Evolutionary conservation across 192 early-diverging fungal genomes (phyloP).

Genomic region (Hyaloraphidium curvatum): DNA sequence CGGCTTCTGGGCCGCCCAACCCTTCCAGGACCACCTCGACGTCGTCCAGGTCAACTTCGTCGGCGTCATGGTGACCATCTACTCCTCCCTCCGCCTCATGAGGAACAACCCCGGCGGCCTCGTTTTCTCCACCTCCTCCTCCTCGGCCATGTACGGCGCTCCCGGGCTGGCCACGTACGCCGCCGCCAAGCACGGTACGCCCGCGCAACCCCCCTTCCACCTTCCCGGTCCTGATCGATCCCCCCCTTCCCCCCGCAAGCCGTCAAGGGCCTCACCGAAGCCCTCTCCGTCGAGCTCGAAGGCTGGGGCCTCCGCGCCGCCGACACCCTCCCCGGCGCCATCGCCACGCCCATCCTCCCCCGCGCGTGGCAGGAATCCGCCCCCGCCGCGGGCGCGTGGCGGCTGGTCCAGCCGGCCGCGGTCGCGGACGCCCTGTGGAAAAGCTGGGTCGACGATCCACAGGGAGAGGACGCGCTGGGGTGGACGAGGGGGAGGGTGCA

Average conservation of each 20-base stretch:
- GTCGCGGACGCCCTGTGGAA: background rate
- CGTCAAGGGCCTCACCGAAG: constrained; percentile 2
- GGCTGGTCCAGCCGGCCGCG: background rate
- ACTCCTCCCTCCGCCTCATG: background rate
- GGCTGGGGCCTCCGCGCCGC: background rate
- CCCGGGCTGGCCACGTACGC: background rate
- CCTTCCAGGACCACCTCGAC: background rate
- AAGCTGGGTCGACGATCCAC: background rate
- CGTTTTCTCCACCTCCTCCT: background rate
- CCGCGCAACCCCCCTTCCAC: too few relatives aligned
- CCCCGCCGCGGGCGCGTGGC: background rate
- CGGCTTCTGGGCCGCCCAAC: background rate
- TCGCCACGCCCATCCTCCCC: background rate
- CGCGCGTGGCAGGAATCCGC: background rate
- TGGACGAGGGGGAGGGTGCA: background rate
- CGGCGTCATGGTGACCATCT: background rate
- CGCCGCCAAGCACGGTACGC: constrained; percentile 4
- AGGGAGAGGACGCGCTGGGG: background rate
- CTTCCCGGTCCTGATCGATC: too few relatives aligned
- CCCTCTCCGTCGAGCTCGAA: background rate
- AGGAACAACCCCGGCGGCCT: background rate
- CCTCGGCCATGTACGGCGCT: background rate
- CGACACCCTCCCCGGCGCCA: background rate
- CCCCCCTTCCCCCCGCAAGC: too few relatives aligned
- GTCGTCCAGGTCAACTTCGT: background rate